These are phyloP conservation scores for Forsythia viridissima DNA, from an alignment of 257 asterid species.

Conservation along the genomic window DNA sequence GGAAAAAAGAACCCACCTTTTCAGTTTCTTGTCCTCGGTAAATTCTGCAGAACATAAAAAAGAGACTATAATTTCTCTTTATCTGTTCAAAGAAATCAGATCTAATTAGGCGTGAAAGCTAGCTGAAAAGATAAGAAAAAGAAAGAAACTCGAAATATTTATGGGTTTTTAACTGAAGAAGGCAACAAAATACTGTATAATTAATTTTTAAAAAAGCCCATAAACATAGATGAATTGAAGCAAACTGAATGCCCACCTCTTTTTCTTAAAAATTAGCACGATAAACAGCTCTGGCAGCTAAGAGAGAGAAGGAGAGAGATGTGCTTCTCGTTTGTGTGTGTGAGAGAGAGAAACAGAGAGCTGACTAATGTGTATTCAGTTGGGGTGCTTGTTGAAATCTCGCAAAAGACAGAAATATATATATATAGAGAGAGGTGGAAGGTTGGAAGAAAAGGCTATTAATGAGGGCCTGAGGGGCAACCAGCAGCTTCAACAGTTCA, in stretches of 20 bases:
- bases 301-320: background rate
- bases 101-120: background rate
- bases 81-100: conserved; percentile 5
- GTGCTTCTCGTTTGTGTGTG: background rate
- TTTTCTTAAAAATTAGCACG: background rate
- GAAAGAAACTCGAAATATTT: too few species aligned
- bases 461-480: too few species aligned
- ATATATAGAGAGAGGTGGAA: background rate
- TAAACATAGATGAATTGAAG: conserved; percentile 6
- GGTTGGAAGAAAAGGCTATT: conserved; percentile 23
- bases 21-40: conserved; percentile 2
- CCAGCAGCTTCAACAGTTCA: background rate
- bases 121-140: too few species aligned
- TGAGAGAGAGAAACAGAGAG: background rate
- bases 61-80: background rate
- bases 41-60: conserved; percentile 24
- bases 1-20: background rate
- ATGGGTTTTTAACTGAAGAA: too few species aligned
- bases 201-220: background rate
- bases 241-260: conserved; percentile 4
- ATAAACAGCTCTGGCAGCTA: background rate
- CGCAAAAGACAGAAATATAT: background rate
- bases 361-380: background rate
- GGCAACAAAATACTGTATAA: background rate
- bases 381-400: background rate